Evolutionary conservation across 768 basidiomycete species (phyloP).

Genomic region (Auricularia sp.): DNA sequence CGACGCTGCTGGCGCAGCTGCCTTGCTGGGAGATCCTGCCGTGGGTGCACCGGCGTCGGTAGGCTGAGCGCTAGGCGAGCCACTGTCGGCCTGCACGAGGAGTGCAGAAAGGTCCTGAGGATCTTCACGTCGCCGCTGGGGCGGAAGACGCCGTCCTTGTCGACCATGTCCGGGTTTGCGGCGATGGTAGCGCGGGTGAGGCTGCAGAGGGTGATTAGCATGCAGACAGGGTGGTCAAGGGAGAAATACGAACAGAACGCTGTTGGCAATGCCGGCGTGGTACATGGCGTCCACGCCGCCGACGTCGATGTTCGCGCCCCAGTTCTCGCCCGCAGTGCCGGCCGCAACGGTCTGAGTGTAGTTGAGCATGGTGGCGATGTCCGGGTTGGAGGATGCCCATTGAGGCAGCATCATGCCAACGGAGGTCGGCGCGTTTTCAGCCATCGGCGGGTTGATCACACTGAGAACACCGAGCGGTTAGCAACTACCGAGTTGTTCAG

Average conservation of each 20-base stretch:
- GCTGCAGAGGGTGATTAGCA: conserved; percentile 14
- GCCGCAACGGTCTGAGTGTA: conserved; percentile 40
- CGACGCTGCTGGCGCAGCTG: conserved; percentile 12
- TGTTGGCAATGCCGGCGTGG: conserved; percentile 40
- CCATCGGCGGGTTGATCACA: conserved; percentile 30
- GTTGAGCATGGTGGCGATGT: conserved; percentile 45
- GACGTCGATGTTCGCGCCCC: conserved; percentile 60
- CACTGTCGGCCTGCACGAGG: conserved; percentile 26
- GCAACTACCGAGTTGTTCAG: conserved; percentile 14
- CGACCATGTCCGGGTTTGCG: conserved; percentile 43
- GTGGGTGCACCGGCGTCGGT: too few relatives aligned
- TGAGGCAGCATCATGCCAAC: conserved; percentile 43
- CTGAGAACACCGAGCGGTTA: conserved; percentile 40
- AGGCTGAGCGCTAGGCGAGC: background rate
- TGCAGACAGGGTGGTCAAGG: background rate
- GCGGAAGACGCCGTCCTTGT: conserved; percentile 43
- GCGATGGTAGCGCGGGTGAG: conserved; percentile 36
- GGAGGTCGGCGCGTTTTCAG: conserved; percentile 28
- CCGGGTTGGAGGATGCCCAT: conserved; percentile 34
- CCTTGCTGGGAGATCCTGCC: background rate
- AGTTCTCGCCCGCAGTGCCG: conserved; percentile 41
- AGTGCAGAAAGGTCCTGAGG: conserved; percentile 44
- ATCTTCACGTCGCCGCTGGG: conserved; percentile 38
- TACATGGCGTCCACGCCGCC: conserved; percentile 37
- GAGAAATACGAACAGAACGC: conserved; percentile 33